Base-by-base conservation (phyloP, 176 grass and related monocot genomes). In the Carex myosuroides region DNA sequence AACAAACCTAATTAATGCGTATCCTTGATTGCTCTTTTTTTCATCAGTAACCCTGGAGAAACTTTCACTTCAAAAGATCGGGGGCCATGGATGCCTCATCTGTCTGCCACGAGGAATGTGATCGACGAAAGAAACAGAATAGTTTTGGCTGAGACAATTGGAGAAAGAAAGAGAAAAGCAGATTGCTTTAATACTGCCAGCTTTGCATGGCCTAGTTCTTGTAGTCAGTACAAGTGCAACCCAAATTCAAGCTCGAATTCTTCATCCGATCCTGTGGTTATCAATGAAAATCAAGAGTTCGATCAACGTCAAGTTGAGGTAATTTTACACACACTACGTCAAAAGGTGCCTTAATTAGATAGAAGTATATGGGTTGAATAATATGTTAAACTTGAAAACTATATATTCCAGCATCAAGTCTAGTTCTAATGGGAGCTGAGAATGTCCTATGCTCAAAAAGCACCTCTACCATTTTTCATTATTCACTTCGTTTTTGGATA, bases 291-390 rank as follows among this genome's bases (percentile, higher is more conserved):
- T 75, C 42, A 8, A 0, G 70, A 53, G 70, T 16, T 54, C 8
- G 71, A 76, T 4, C 71, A 53, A 8, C 71, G 5, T 29, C 71
- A 55, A 76, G 24, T 56, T 77, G 73, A 77, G 73, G 73, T 77
- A 56, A 53, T 30, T 77, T 18, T 48, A 9, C 42, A 16, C 24
- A 20, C 35, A 12, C 35, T 44, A 70, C 17, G 20, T 44, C 67
- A 70, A 70, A 70, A 18, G 2, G 4, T 70, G 1, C 7, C 67
- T 42, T 42, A 42, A n/a, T 60, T 60, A 37, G 33, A 70, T 1
- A 42, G 3, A 64, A 5, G 62, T 30, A 30, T 8, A 3, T 66
- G 11, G 29, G 11, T 66, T 13, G 24, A 66, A 33, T 30, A 14
- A 11, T 66, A 66, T 13, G 63, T 66, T 33, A 66, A 14, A 14